A percentile compares a stretch with the other conserved stretches of the same genome.
Conservation (phyloP, 2,329 filamentous ascomycete genomes). For the Pezicula rhizophila region DNA sequence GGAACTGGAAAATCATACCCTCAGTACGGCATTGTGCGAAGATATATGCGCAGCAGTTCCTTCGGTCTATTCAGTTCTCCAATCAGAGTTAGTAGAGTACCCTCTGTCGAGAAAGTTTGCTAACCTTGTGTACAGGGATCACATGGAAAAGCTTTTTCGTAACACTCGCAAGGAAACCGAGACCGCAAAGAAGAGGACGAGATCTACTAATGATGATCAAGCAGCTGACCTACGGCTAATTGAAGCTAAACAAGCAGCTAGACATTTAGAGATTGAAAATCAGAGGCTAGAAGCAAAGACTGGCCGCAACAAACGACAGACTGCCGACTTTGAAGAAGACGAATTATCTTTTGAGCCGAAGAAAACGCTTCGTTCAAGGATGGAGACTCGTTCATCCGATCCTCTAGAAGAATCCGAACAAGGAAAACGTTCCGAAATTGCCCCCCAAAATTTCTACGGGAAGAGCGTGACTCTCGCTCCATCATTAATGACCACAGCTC, state of each 20-base stretch:
- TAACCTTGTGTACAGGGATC: background rate
- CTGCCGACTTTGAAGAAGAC: background rate
- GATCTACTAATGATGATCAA: background rate
- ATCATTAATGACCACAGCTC: background rate
- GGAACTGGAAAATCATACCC: no score
- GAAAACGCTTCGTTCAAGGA: background rate
- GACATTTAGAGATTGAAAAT: no score
- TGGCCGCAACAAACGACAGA: background rate
- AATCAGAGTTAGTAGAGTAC: no score
- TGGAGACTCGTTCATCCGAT: background rate
- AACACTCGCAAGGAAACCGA: background rate
- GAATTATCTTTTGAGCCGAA: background rate
- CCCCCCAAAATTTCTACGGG: background rate
- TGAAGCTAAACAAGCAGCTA: background rate
- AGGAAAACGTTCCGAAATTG: background rate
- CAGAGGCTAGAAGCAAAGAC: background rate
- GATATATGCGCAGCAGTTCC: no score
- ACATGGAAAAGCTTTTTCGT: background rate
- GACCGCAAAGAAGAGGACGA: background rate
- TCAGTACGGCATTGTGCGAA: no score
- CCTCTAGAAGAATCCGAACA: background rate
- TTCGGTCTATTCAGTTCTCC: no score
- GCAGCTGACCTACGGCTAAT: background rate
- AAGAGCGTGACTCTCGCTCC: background rate
- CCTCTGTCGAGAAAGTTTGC: no score